Conservation (phyloP, 495 filamentous ascomycete genomes). For the Podospora tetraspora region DNA sequence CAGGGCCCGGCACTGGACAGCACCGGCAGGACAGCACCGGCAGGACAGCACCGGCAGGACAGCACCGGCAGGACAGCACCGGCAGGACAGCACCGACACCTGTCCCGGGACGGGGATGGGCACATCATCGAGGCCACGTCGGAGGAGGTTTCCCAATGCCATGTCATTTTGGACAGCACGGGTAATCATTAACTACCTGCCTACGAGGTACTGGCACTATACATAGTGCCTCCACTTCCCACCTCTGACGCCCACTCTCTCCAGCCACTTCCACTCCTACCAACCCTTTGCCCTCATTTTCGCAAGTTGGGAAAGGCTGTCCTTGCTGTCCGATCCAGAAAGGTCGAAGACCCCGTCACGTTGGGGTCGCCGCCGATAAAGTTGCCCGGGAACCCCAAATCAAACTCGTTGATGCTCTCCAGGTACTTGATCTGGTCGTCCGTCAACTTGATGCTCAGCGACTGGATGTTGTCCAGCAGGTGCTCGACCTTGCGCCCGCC, state of each 20-base stretch:
- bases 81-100: too few species aligned
- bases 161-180: background rate
- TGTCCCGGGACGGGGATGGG: background rate
- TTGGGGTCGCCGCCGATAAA: slow-evolving; percentile 37
- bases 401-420: slow-evolving; percentile 46
- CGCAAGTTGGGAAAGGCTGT: slow-evolving; percentile 4
- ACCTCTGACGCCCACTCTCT: background rate
- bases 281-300: background rate
- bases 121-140: background rate
- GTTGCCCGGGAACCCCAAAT: slow-evolving; percentile 49
- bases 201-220: background rate
- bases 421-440: slow-evolving; percentile 54
- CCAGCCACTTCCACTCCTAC: background rate
- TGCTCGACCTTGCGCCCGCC: slow-evolving; percentile 60
- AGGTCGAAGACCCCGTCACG: slow-evolving; percentile 11
- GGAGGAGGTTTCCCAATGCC: background rate
- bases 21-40: too few species aligned
- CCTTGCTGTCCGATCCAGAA: slow-evolving; percentile 9
- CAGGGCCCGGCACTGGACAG: too few species aligned
- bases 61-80: too few species aligned
- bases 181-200: background rate
- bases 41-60: too few species aligned
- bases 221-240: background rate
- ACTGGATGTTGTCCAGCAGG: slow-evolving; percentile 58
- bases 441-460: slow-evolving; percentile 49